A percentile compares a stretch with the other conserved stretches of the same genome.
Conservation (phyloP, 75 land plant species). For the Azolla pinnata region DNA sequence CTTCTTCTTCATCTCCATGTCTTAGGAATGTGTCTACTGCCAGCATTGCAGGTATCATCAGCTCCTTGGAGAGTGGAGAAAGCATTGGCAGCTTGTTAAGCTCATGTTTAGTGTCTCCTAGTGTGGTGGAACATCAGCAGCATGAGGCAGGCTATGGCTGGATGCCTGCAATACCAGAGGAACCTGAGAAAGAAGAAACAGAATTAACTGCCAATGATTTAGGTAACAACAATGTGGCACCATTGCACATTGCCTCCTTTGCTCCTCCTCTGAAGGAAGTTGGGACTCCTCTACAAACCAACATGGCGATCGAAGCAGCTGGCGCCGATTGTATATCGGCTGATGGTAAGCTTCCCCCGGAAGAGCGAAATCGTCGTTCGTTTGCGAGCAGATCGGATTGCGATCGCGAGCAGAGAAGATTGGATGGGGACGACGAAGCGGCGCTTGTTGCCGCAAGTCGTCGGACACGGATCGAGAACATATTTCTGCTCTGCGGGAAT, state of each 20-base stretch:
- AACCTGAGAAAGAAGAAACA: slow-evolving; percentile 10
- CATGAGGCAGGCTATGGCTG: slow-evolving; percentile 23
- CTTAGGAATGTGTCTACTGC: neutral
- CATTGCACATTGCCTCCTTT: too few species aligned
- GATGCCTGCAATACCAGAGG: slow-evolving; percentile 66
- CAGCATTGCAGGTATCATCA: neutral
- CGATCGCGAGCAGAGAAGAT: neutral
- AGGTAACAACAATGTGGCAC: too few species aligned
- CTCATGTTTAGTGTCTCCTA: neutral
- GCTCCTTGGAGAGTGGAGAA: neutral
- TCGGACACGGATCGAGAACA: slow-evolving; percentile 64
- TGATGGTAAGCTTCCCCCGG: too few species aligned
- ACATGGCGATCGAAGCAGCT: neutral
- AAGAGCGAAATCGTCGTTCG: neutral
- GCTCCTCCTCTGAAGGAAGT: slow-evolving; percentile 3
- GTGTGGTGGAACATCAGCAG: slow-evolving; percentile 4
- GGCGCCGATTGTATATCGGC: neutral
- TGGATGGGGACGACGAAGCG: neutral
- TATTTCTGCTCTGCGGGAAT: slow-evolving; percentile 83
- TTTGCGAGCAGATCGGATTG: neutral
- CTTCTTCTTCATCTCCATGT: too few species aligned
- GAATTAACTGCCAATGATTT: too few species aligned
- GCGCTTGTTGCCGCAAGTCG: slow-evolving; percentile 30
- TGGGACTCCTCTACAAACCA: neutral
- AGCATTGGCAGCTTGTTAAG: neutral